Percentiles rank a stretch among this genome's conserved stretches.
Evolutionary conservation across 2,329 filamentous ascomycete species (phyloP).

Genomic region (Aspergillus latus): DNA sequence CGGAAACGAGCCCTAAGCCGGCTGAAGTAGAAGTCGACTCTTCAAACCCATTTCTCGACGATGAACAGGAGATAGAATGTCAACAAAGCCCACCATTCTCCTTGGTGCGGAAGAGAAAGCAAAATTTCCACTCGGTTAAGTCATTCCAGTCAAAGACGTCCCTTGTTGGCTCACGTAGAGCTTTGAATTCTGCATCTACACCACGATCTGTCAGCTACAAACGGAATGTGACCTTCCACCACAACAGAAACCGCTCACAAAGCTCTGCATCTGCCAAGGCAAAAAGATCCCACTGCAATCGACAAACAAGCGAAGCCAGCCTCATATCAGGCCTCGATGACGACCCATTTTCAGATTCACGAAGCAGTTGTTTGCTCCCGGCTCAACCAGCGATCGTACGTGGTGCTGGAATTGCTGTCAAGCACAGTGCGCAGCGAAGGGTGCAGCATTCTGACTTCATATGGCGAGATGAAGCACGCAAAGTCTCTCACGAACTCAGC

Average conservation of each 20-base stretch:
- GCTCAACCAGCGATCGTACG: slow-evolving; percentile 40
- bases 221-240: slow-evolving; percentile 64
- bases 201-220: slow-evolving; percentile 55
- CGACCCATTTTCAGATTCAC: slow-evolving; percentile 24
- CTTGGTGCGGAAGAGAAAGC: slow-evolving; percentile 33
- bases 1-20: slow-evolving; percentile 12
- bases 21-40: slow-evolving; percentile 14
- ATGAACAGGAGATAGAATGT: slow-evolving; percentile 19
- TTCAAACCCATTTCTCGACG: slow-evolving; percentile 24
- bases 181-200: slow-evolving; percentile 34
- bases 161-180: slow-evolving; percentile 49
- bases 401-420: slow-evolving; percentile 30
- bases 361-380: slow-evolving; percentile 41
- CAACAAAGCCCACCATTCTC: slow-evolving; percentile 32
- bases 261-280: slow-evolving; percentile 27
- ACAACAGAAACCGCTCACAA: slow-evolving; percentile 47
- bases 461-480: slow-evolving; percentile 75
- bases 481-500: slow-evolving; percentile 80
- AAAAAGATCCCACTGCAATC: slow-evolving; percentile 21
- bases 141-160: slow-evolving; percentile 50
- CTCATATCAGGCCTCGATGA: slow-evolving; percentile 21
- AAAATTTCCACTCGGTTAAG: slow-evolving; percentile 34
- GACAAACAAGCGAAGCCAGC: slow-evolving; percentile 28
- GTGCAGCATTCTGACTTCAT: slow-evolving; percentile 47
- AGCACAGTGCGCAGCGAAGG: slow-evolving; percentile 42